A percentile compares a stretch with the other conserved stretches of the same genome.
These are phyloP conservation scores for Wakefieldia striispora DNA, from an alignment of 768 basidiomycete species.

Conservation along the genomic window DNA sequence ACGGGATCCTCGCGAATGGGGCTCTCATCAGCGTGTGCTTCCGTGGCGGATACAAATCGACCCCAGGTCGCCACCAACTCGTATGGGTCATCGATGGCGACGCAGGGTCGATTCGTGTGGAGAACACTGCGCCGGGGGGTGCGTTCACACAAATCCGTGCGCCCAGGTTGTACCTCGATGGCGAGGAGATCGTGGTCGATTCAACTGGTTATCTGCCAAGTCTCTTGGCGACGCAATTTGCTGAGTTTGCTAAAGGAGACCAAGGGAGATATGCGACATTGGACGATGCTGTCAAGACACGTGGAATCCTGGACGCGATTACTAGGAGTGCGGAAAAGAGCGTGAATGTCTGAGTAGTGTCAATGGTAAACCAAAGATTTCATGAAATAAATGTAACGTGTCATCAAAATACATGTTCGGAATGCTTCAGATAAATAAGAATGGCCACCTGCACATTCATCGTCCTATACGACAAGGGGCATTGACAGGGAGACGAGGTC, in stretches of 20 bases:
- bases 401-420: too few relatives aligned
- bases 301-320: conserved; percentile 2
- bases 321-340: neutral
- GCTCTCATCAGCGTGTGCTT: conserved; percentile 3
- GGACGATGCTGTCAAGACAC: conserved; percentile 9
- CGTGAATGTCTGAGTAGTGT: neutral
- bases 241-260: conserved; percentile 10
- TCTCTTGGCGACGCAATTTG: conserved; percentile 1
- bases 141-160: neutral
- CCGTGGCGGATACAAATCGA: conserved; percentile 8
- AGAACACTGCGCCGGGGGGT: neutral
- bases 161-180: conserved; percentile 9
- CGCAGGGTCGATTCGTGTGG: conserved; percentile 6
- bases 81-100: conserved; percentile 12
- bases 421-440: too few relatives aligned
- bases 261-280: conserved; percentile 5
- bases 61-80: conserved; percentile 7
- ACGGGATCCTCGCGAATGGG: conserved; percentile 5
- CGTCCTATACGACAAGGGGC: neutral
- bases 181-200: conserved; percentile 1
- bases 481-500: conserved; percentile 2
- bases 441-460: too few relatives aligned
- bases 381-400: too few relatives aligned
- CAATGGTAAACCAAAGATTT: too few relatives aligned
- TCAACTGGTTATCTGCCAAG: neutral